Evolutionary conservation across 2,329 filamentous ascomycete species (phyloP).

Genomic region (Sarocladium kiliense): DNA sequence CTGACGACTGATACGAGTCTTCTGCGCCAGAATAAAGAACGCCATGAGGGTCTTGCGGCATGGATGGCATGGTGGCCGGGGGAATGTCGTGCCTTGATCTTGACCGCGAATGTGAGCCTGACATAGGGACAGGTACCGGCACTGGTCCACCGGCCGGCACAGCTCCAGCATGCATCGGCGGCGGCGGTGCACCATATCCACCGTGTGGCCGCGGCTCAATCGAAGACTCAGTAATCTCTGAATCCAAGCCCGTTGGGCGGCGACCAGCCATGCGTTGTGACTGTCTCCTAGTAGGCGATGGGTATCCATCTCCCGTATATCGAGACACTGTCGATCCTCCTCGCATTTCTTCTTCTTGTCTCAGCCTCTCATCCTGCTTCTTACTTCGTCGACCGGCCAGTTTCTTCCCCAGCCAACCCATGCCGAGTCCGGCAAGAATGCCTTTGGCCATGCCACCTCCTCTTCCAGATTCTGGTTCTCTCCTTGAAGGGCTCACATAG

Average conservation of each 20-base stretch:
- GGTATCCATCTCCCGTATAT: constrained; percentile 65
- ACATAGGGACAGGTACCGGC: constrained; percentile 4
- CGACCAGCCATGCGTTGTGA: constrained; percentile 24
- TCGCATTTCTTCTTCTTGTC: constrained; percentile 48
- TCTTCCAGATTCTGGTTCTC: constrained; percentile 36
- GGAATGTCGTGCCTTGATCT: constrained; percentile 34
- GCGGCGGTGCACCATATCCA: constrained; percentile 14
- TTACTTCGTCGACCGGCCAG: constrained; percentile 50
- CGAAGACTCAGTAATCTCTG: constrained; percentile 30
- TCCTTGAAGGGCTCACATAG: constrained; percentile 58
- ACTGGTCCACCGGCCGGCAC: not conserved
- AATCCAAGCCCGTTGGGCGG: constrained; percentile 10
- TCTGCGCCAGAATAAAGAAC: constrained; percentile 26
- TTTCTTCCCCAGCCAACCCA: constrained; percentile 64
- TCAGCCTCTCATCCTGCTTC: constrained; percentile 41
- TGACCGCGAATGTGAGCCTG: constrained; percentile 27
- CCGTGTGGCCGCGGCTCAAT: constrained; percentile 22
- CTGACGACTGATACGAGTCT: constrained; percentile 24
- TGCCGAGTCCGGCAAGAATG: constrained; percentile 55
- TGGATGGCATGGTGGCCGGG: constrained; percentile 45
- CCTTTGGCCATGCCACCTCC: constrained; percentile 51
- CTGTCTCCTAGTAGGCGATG: constrained; percentile 38
- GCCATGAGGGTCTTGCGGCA: constrained; percentile 49
- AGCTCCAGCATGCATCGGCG: constrained; percentile 17
- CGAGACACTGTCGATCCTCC: constrained; percentile 57